Base-by-base conservation (phyloP, 2,329 filamentous ascomycete species). In the Pezicula rhizophila region DNA sequence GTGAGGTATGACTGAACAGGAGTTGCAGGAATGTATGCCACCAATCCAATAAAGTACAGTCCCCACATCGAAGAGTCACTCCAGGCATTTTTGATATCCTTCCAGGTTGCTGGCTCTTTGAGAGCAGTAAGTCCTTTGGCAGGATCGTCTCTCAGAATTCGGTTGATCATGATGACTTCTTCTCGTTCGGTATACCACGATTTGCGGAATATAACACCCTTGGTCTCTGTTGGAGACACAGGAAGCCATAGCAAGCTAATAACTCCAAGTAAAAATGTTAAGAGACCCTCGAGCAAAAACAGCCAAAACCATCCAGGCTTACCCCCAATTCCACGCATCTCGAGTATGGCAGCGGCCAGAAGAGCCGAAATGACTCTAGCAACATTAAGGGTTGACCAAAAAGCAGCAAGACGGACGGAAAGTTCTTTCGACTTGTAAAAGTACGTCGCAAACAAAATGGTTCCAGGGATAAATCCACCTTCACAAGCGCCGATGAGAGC, bases 361-460 rank as follows among this genome's bases (percentile, higher is more conserved):
- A 75, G 62, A 12, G 79, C 77, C 0, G 77, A 73, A 31, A 73
- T 68, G 35, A 74, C 66, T 48, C 67, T 43, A 15, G 56, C 55
- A 26, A 72, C 56, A 46, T 71, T 74, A 23, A 75, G 64, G 2
- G 71, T 73, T 1, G 70, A 71, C 85, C 85, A 89, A 65, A 89
- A 89, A 59, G 74, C 82, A 39, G 80, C 80, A 8, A 89, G 70
- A 0, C 86, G 77, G 28, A 78, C 74, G 0, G 84, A 82, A 1
- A 89, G 68, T 60, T 89, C 85, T 46, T 72, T 74, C 1, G 78
- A 79, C 3, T 77, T 88, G 68, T 87, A 89, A 66, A 85, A 89
- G 64, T 89, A 89, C 2, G 79, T 82, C 1, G 85, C 71, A 62
- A 85, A 87, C 1, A 85, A 69, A 44, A 85, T 78, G 10, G 75